Base-by-base conservation (phyloP, 2,329 filamentous ascomycete species). In the Aspergillus fumigatiaffinis region DNA sequence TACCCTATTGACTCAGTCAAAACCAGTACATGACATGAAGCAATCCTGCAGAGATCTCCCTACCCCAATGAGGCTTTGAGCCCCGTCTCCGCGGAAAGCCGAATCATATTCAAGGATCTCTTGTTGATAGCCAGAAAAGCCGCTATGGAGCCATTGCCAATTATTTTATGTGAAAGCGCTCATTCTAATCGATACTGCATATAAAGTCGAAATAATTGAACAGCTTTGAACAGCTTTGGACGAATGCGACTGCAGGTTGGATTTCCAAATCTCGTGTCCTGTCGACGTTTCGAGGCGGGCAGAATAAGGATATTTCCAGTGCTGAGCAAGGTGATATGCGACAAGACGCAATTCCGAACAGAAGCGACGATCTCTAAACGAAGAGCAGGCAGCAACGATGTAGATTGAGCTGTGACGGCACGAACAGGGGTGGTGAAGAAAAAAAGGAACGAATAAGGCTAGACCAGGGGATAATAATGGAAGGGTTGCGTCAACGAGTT, bases 31-130 rank as follows among this genome's bases (percentile, higher is more conserved):
- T 20, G 26, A 41, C 38, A 32, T 28, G 17, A 52, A 23, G 23
- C 8, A 44, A 44, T 26, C 47, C 21, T 21, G 47, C 44, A 20
- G 52, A n/a, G 17, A 32, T 42, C 21, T 44, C 66, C 65, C 59
- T 64, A 73, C 71, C 71, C 71, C 59, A 73, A 56, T 56, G 64
- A 68, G 61, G 69, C 64, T 63, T 66, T 69, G 21, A 72, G 65
- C 58, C 68, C 66, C 14, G 63, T 65, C 53, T 73, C 71, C 46
- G 64, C 58, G 48, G 69, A 66, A 54, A 73, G 59, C 56, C 57
- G 59, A 55, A 64, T 56, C 69, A 72, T 72, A 41, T 56, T 62
- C 57, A 58, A 55, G 57, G 59, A 54, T 59, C 55, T 59, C 56
- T 52, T 32, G 46, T 47, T 21, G 44, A 35, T 28, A 55, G 25